Conservation (phyloP, 805 yeast genomes). For the Barnettozyma californica region DNA sequence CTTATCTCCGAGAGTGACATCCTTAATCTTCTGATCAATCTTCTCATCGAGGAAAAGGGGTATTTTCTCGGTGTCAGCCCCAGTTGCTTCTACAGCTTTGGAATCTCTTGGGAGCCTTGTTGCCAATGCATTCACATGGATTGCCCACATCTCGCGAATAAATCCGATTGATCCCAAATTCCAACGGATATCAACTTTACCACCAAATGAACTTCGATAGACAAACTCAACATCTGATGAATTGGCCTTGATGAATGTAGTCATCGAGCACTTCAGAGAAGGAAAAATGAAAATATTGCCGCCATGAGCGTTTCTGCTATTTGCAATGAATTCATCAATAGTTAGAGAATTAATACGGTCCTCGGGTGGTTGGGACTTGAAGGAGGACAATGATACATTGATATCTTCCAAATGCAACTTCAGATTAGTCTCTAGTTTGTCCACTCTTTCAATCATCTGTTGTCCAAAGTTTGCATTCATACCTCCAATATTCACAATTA, state of each 20-base stretch:
- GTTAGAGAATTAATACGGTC: constrained; percentile 40
- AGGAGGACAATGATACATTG: constrained; percentile 59
- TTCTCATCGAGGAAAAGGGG: constrained; percentile 29
- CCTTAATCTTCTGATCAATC: constrained; percentile 39
- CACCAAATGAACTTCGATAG: constrained; percentile 74
- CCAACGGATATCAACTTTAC: constrained; percentile 90
- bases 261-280: constrained; percentile 67
- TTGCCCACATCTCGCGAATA: constrained; percentile 87
- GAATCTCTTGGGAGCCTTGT: constrained; percentile 45
- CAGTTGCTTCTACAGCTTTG: constrained; percentile 1
- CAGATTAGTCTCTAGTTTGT: constrained; percentile 42
- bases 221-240: constrained; percentile 57
- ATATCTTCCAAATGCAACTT: constrained; percentile 59
- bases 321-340: constrained; percentile 49
- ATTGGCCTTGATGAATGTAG: constrained; percentile 55
- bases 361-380: constrained; percentile 46
- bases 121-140: constrained; percentile 70
- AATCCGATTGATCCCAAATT: constrained; percentile 87
- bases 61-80: constrained; percentile 10
- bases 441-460: constrained; percentile 31
- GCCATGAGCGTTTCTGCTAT: constrained; percentile 60
- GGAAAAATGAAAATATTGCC: constrained; percentile 83
- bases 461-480: constrained; percentile 50
- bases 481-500: constrained; percentile 54
- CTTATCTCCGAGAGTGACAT: constrained; percentile 41